phyloP scores from a whole-genome alignment of 2,329 filamentous ascomycete genomes.

The Rachicladosporium sp. region DNA sequence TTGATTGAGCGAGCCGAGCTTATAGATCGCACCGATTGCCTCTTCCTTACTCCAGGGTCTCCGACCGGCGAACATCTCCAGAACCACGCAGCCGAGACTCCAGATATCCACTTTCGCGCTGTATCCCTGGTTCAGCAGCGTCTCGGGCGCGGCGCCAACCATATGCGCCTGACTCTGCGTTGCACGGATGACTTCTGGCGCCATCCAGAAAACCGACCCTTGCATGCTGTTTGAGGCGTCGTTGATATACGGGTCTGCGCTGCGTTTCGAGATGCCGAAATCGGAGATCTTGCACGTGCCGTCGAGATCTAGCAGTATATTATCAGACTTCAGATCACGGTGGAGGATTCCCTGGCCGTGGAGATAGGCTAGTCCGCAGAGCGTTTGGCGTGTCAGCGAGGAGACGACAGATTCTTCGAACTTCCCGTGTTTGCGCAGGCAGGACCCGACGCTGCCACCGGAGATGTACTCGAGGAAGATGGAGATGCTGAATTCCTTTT shows the following conservation, averaged over 20 bases:
- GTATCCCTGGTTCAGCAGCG: constrained; percentile 54
- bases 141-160: constrained; percentile 1
- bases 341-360: constrained; percentile 91
- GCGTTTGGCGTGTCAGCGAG: constrained; percentile 79
- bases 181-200: constrained; percentile 89
- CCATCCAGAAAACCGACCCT: constrained; percentile 99
- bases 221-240: constrained; percentile 97
- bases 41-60: constrained; percentile 96
- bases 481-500: constrained; percentile 82
- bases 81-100: constrained; percentile 90
- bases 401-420: constrained; percentile 91
- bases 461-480: constrained; percentile 99
- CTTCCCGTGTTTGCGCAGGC: constrained; percentile 92
- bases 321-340: constrained; percentile 93
- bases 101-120: constrained; percentile 98
- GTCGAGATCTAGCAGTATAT: constrained; percentile 88
- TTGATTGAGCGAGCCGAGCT: constrained; percentile 83
- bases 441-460: constrained; percentile 93
- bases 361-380: constrained; percentile 80
- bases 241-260: constrained; percentile 96
- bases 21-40: constrained; percentile 95
- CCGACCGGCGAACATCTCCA: constrained; percentile 96
- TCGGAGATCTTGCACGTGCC: constrained; percentile 98
- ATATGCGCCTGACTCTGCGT: constrained; percentile 47
- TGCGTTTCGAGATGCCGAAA: constrained; percentile 97